Evolutionary conservation across 495 filamentous ascomycete species (phyloP), one percentile per base, ranked within the genome.

Genomic region (Mytilinidion resinicola): DNA sequence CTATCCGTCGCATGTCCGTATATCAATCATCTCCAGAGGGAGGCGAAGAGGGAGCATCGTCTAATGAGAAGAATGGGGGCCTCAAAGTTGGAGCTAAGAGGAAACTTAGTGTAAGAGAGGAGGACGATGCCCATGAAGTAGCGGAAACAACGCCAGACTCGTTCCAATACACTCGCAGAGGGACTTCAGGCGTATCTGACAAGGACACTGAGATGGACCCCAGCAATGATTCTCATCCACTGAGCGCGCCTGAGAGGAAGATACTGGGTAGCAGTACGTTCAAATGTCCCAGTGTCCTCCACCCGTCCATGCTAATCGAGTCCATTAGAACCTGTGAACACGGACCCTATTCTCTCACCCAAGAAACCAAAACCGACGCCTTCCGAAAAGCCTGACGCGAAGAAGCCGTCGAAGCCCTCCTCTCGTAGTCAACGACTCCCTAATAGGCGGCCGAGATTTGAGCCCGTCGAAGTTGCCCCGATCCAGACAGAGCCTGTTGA

Each of bases 81-180:
- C 36, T 65, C 30, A 43, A 76, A 50, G 76, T 75, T 15, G 82
- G 80, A 12, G 77, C 80, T 3, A 88, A 88, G 68, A 71, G 84
- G 36, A 87, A 87, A 66, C 76, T 86, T 30, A 81, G 74, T 58
- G 74, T 74, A 39, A 65, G 77, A 5, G 79, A 85, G 15, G 77
- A 82, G 17, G 74, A 74, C 5, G 73, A 78, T 15, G 69, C 74
- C 9, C 38, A 34, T 30, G 64, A 67, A 46, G 55, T 51, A 46
- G 59, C 68, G 35, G 57, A 66, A 20, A 59, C 55, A 17, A 70
- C 72, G 20, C 43, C 56, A 36, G 76, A 75, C 19, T 77, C 73
- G 15, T 84, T 85, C 62, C 73, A 79, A 53, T 85, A 79, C 62
- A 72, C 66, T 53, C 63, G 70, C 10, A 69, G 65, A 19, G 55